Evolutionary conservation across 257 asterid genomes (phyloP), one percentile per base, ranked within the genome.

Genomic region (Avicennia marina): DNA sequence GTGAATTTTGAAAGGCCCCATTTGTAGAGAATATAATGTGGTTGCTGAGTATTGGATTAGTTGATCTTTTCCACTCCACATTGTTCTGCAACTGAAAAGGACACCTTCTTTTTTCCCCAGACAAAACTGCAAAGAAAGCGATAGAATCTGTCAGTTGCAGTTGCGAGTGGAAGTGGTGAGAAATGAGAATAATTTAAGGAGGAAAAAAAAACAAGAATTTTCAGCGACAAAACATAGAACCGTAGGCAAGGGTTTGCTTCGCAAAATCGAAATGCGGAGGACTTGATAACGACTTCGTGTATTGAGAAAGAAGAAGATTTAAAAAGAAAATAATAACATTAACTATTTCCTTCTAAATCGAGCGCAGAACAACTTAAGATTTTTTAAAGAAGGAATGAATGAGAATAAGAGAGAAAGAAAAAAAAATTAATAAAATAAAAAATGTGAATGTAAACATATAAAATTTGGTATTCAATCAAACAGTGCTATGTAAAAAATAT

Each of bases 11-110:
- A 25, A 38, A 67, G 49, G 38, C 32, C 36, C 62, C 61, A 64
- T 64, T 44, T 36, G 63, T 51, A 64, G 41, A 41, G 63, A 56
- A 58, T 65, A 64, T 41, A 63, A 63, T 70, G 67, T 66, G 63
- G 70, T 63, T 36, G 40, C 5, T 21, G 60, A 27, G 66, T 50
- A 60, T 39, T 65, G 81, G 78, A 75, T 75, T 79, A 68, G 86
- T 88, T 77, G 71, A 70, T 24, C 57, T 63, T 71, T 69, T 69
- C 67, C 68, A 24, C 50, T 63, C 65, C 67, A 64, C 73, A 51
- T 61, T 61, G 72, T 52, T 65, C 68, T 76, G 60, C 43, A 62
- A 41, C 36, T 53, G 68, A 62, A 62, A 62, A 51, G 46, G 65
- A 66, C 71, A 7, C 31, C 31, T 40, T 43, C 29, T 34, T 46